Conservation (phyloP, 2,329 filamentous ascomycete genomes). For the Neonectria faginata region DNA sequence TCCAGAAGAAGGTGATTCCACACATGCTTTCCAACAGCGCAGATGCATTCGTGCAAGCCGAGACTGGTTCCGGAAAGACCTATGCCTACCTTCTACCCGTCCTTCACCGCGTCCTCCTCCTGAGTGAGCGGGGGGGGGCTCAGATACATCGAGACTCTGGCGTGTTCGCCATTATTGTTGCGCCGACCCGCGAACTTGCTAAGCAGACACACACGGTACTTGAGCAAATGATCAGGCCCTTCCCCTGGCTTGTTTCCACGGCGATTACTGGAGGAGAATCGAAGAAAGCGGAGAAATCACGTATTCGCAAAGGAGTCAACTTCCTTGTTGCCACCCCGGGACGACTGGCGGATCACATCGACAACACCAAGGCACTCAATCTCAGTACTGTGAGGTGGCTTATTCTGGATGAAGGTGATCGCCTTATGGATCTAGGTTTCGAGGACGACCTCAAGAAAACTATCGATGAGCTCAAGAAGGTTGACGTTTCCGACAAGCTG, state of each 20-base stretch:
- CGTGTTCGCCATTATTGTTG: conserved; percentile 92
- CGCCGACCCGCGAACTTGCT: conserved; percentile 92
- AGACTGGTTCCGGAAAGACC: conserved; percentile 98
- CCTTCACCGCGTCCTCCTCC: conserved; percentile 84
- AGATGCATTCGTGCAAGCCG: conserved; percentile 95
- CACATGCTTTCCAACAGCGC: conserved; percentile 83
- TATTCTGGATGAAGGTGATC: conserved; percentile 93
- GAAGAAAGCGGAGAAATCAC: conserved; percentile 88
- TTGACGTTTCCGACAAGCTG: conserved; percentile 68
- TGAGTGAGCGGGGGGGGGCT: conserved; percentile 70
- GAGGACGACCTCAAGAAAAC: conserved; percentile 93
- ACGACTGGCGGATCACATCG: conserved; percentile 88
- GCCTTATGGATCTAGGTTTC: conserved; percentile 98
- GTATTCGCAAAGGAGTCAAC: conserved; percentile 92
- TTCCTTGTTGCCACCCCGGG: conserved; percentile 96
- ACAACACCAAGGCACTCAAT: conserved; percentile 90
- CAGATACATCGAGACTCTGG: conserved; percentile 86
- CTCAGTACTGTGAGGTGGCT: conserved; percentile 93
- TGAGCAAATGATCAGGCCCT: conserved; percentile 86
- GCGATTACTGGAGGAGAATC: conserved; percentile 79
- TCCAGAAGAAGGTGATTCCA: conserved; percentile 89
- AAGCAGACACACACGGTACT: conserved; percentile 92
- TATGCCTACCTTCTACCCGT: conserved; percentile 95
- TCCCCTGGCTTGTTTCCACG: conserved; percentile 93
- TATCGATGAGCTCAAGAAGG: conserved; percentile 79